Percentiles rank a stretch among this genome's conserved stretches.
Conservation (phyloP, 306 rosid species). For the Acmispon strigosus region DNA sequence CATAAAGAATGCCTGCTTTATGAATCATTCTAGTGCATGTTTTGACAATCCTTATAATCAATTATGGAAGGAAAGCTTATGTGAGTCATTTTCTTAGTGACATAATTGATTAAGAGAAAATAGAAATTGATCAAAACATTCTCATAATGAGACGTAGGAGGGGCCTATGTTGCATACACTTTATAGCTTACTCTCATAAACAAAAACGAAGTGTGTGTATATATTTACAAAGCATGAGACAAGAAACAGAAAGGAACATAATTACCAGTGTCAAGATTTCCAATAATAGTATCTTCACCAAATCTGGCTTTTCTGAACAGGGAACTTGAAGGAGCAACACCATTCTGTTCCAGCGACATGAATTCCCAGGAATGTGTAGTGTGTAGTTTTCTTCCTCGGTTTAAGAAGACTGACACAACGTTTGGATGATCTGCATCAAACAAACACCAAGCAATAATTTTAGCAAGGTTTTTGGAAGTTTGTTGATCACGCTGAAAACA, state of each 20-base stretch:
- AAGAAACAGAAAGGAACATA: not conserved
- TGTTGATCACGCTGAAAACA: not conserved
- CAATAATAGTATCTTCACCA: constrained; percentile 63
- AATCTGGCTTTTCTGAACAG: constrained; percentile 43
- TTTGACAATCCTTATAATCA: too few species aligned
- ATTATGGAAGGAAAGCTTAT: too few species aligned
- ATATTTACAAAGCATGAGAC: not conserved
- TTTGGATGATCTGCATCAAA: constrained; percentile 36
- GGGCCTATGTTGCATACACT: too few species aligned
- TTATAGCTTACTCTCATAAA: not conserved
- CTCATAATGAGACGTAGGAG: too few species aligned
- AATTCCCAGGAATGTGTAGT: constrained; percentile 83
- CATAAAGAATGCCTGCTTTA: not conserved
- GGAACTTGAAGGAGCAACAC: constrained; percentile 23
- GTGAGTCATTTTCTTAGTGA: not conserved
- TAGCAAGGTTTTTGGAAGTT: not conserved
- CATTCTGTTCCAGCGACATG: constrained; percentile 41
- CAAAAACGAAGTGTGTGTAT: too few species aligned
- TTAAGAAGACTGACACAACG: constrained; percentile 51
- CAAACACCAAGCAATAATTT: not conserved
- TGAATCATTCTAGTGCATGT: not conserved
- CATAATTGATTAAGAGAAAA: not conserved
- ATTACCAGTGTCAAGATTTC: constrained; percentile 59
- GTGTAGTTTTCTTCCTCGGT: constrained; percentile 65
- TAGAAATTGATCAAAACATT: not conserved